Evolutionary conservation across 768 basidiomycete genomes (phyloP).

Genomic region (Megacollybia marginata): DNA sequence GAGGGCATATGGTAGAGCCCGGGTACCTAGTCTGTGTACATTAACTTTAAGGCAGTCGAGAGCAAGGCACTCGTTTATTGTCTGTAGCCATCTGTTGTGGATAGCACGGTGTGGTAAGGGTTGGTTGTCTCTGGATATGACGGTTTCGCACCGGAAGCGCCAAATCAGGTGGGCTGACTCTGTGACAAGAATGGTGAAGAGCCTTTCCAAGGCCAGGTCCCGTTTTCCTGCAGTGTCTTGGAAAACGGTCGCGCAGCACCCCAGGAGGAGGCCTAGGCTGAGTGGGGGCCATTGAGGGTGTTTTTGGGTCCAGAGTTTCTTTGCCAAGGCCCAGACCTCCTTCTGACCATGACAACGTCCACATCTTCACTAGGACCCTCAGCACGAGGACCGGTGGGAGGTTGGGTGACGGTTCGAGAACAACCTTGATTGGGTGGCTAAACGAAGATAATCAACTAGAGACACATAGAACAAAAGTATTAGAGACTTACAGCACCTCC

Average conservation of each 20-base stretch:
- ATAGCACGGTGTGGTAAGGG: constrained; percentile 1
- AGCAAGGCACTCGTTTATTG: constrained; percentile 1
- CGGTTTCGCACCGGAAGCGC: constrained; percentile 18
- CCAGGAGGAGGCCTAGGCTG: no score
- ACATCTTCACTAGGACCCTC: no score
- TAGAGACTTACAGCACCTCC: no score
- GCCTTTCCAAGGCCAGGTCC: constrained; percentile 5
- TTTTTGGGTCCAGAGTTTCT: constrained; percentile 11
- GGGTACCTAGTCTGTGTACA: no score
- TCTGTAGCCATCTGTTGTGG: constrained; percentile 10
- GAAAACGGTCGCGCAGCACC: background rate
- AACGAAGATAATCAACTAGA: no score
- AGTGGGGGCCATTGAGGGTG: constrained; percentile 1
- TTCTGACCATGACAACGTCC: constrained; percentile 13
- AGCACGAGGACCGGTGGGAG: no score
- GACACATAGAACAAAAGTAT: no score
- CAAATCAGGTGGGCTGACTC: constrained; percentile 23
- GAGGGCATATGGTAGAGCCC: no score
- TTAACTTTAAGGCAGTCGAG: constrained; percentile 10
- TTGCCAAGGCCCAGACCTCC: constrained; percentile 13
- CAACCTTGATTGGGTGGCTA: no score
- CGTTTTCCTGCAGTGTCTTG: constrained; percentile 1
- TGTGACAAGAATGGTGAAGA: constrained; percentile 17
- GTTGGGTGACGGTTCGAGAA: no score
- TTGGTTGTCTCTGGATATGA: constrained; percentile 9